Percentiles rank a stretch among this genome's conserved stretches.
Conservation (phyloP, 331 rosid genomes). For the Quercus tomentella region DNA sequence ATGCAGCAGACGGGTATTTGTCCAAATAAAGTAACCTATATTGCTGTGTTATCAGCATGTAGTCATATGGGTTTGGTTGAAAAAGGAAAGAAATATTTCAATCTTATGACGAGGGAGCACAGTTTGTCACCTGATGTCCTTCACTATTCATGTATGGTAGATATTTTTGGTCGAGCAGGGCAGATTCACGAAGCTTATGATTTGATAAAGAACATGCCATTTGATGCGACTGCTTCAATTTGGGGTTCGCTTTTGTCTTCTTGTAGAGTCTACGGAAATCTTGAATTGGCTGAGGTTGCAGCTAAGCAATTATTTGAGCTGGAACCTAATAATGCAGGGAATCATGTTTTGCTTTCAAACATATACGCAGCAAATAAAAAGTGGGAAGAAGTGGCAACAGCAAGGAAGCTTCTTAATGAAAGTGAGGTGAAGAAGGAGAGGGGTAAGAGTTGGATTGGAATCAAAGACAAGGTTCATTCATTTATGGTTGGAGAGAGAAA, state of each 20-base stretch:
- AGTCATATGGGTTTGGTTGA: slow-evolving; percentile 78
- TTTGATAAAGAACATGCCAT: slow-evolving; percentile 59
- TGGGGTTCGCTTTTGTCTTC: slow-evolving; percentile 92
- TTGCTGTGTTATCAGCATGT: slow-evolving; percentile 64
- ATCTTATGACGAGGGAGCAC: slow-evolving; percentile 59
- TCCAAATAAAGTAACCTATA: slow-evolving; percentile 70
- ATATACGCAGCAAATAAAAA: slow-evolving; percentile 63
- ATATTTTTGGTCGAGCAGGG: slow-evolving; percentile 78
- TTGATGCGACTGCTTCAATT: slow-evolving; percentile 61
- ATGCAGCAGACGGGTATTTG: slow-evolving; percentile 66
- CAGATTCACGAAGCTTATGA: slow-evolving; percentile 49
- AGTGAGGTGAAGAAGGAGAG: slow-evolving; percentile 68
- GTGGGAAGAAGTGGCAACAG: slow-evolving; percentile 80
- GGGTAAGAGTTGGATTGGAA: slow-evolving; percentile 86
- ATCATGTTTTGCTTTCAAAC: slow-evolving; percentile 70
- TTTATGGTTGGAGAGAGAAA: slow-evolving; percentile 76
- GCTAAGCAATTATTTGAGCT: slow-evolving; percentile 64
- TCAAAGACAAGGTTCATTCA: slow-evolving; percentile 59
- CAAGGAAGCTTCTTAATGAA: slow-evolving; percentile 68
- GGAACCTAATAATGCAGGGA: slow-evolving; percentile 86
- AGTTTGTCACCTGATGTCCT: slow-evolving; percentile 54
- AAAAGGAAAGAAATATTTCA: slow-evolving; percentile 59
- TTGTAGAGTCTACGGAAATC: slow-evolving; percentile 58
- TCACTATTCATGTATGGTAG: slow-evolving; percentile 81
- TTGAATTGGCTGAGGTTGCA: slow-evolving; percentile 74